Conservation (phyloP, 345 rosid species). For the Reutealis trisperma region DNA sequence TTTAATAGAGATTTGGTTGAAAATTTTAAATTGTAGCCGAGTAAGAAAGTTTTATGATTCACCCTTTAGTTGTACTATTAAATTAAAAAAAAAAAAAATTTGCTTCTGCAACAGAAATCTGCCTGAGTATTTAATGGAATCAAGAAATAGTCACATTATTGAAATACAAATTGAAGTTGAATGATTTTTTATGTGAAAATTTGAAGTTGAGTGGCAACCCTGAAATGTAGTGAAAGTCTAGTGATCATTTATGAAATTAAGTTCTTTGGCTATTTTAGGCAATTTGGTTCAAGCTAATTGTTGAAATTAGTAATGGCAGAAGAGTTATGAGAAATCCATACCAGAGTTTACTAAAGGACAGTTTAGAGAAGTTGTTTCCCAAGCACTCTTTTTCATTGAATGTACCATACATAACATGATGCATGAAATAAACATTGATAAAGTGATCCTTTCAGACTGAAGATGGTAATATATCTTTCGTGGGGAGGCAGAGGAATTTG, state of each 20-base stretch:
- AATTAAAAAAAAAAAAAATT: too few relatives aligned
- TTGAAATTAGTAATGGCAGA: background rate
- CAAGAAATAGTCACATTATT: too few relatives aligned
- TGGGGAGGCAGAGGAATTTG: slow-evolving; percentile 37
- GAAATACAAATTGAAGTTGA: too few relatives aligned
- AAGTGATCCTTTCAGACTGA: slow-evolving; percentile 38
- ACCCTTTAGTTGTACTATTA: too few relatives aligned
- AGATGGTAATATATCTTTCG: slow-evolving; percentile 31
- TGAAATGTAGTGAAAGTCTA: background rate
- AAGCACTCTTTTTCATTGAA: background rate
- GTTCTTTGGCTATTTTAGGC: background rate
- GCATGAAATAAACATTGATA: background rate
- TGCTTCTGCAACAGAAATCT: too few relatives aligned
- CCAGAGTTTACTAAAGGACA: background rate
- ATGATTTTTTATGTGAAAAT: too few relatives aligned
- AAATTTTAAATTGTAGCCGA: background rate
- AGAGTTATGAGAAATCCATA: background rate
- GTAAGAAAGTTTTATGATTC: too few relatives aligned
- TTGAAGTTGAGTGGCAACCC: too few relatives aligned
- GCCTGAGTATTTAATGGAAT: too few relatives aligned
- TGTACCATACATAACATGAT: background rate
- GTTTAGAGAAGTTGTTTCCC: background rate
- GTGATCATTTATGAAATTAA: background rate
- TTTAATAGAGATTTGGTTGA: background rate
- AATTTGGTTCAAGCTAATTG: background rate